Conservation (phyloP, 257 asterid genomes). For the Solanum peruvianum region DNA sequence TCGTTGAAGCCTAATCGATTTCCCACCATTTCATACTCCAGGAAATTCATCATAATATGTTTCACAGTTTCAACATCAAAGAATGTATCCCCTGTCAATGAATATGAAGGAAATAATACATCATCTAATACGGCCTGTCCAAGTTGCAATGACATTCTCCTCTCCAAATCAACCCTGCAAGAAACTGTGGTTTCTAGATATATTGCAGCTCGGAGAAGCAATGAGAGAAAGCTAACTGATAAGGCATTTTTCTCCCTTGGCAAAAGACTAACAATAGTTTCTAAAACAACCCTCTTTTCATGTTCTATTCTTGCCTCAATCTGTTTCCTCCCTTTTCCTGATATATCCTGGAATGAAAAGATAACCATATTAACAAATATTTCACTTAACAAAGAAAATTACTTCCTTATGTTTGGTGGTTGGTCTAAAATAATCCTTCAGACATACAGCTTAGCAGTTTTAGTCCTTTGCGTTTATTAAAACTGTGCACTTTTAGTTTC, state of each 20-base stretch:
- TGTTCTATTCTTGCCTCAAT: slow-evolving; percentile 53
- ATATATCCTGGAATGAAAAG: slow-evolving; percentile 39
- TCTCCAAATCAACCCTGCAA: slow-evolving; percentile 79
- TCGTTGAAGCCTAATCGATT: slow-evolving; percentile 12
- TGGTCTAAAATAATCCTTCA: neutral
- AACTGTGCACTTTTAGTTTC: neutral
- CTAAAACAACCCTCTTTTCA: slow-evolving; percentile 64
- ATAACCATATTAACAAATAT: neutral
- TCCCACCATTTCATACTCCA: slow-evolving; percentile 44
- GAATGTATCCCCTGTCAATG: slow-evolving; percentile 41
- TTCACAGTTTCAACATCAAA: slow-evolving; percentile 69
- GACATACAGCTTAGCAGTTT: neutral
- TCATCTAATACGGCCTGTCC: slow-evolving; percentile 75
- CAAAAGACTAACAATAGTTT: slow-evolving; percentile 73
- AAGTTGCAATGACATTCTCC: slow-evolving; percentile 57
- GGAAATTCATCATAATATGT: slow-evolving; percentile 41
- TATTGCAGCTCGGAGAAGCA: slow-evolving; percentile 75
- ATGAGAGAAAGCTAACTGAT: slow-evolving; percentile 71
- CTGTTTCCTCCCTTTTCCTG: slow-evolving; percentile 59
- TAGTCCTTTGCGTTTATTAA: neutral
- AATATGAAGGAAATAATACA: slow-evolving; percentile 55
- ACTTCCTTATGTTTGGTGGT: neutral
- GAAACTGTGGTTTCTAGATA: slow-evolving; percentile 74
- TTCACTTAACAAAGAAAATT: neutral
- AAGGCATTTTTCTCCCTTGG: slow-evolving; percentile 62